Base-by-base conservation (phyloP, 164 flowering plant genomes). In the Macadamia integrifolia region DNA sequence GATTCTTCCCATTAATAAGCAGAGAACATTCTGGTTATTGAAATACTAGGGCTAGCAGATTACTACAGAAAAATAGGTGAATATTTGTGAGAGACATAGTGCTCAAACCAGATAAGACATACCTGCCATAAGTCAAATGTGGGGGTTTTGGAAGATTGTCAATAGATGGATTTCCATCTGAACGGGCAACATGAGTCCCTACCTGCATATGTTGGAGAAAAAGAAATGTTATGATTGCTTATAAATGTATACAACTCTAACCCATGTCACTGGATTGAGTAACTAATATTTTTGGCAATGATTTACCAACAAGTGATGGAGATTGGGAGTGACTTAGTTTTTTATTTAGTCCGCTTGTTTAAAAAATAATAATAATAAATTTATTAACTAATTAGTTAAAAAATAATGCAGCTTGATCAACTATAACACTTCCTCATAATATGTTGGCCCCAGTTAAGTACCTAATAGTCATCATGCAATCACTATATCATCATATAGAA, bases 121-220 rank as follows among this genome's bases (percentile, higher is more conserved):
- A 72, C 75, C 75, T 72, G 67, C 53, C 32, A 67, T 62, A 52
- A 31, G 48, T 57, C 43, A 57, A 55, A 60, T 62, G 56, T 57
- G 66, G 59, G 62, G 64, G 70, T 31, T 30, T 61, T 44, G 66
- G 46, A 61, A 66, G 66, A 61, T 67, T 42, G 66, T 62, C 66
- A 17, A 60, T 23, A 46, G 14, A 66, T 40, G 30, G n/a, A 40
- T 29, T 56, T n/a, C 58, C 57, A 42, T 56, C 44, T 18, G 62
- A 56, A 72, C 62, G 44, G 49, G 49, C 44, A 58, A 11, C 46
- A 17, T 9, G 29, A 15, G 56, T n/a, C 15, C 52, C 57, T 31
- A 29, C 68, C 75, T 69, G 55, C 6, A 65, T 56, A 17, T 40
- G 17, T 29, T 6, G 17, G 15, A 30, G 42, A 15, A 49, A 68